Evolutionary conservation across 768 basidiomycete genomes (phyloP), one percentile per base, ranked within the genome.

Genomic region (Hortiboletus flavorubellus): DNA sequence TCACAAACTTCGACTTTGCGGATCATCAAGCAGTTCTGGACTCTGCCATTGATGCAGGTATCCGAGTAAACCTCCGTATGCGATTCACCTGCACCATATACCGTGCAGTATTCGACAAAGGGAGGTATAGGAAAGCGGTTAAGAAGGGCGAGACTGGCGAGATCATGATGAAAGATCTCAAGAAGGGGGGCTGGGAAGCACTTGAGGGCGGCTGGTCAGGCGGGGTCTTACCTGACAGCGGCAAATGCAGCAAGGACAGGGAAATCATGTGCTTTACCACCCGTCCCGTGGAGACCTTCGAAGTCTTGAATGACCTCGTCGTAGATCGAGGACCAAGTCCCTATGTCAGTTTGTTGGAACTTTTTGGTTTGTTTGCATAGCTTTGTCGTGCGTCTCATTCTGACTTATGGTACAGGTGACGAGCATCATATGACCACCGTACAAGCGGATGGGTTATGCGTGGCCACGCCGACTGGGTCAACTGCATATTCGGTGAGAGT

Each of bases 341-440:
- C 8, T 99, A 94, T 72, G 95, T 99, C 68, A 94, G 91, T 66
- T 78, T 93, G 63, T 76, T 99, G 57, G 97, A 99, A 72, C 80
- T 99, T 14, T 99, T 99, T 64, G 97, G 96, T 98, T 64, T 63
- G 87, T 76, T 4, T 10, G 18, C 8, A 26, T 26, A 11, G 39
- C 49, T 34, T 55, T 34, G 54, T 46, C 33, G 11, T 26, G 48
- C 48, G 38, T 40, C 38, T 56, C 7, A 21, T 18, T n/a, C 41
- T 53, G 51, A 61, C 48, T 47, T 33, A 41, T 44, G n/a, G 7
- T 34, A 34, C 11, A 98, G 96, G 94, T 56, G 97, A 99, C 68
- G 96, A 99, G 60, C 93, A 99, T 72, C 97, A 98, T 75, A 87
- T 99, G 82, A 99, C 97, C 2, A 99, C 97, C 2, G 97, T 98